Evolutionary conservation across 805 yeast genomes (phyloP), one percentile per base, ranked within the genome.

Genomic region (Ogataea methylovora): DNA sequence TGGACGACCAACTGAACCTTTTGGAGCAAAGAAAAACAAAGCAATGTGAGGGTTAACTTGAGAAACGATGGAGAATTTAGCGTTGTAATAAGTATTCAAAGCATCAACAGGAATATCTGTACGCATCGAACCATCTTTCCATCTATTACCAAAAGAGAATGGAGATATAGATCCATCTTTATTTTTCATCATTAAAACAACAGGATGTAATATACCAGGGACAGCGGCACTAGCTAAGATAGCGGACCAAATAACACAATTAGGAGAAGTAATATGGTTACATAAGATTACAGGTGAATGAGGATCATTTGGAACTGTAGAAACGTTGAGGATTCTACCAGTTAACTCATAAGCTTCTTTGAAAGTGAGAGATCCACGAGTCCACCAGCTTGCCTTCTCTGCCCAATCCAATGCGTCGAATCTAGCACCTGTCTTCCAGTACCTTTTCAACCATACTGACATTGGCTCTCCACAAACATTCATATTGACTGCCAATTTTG

Each of bases 31-130:
- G 47, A 78, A 79, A 57, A 84, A 83, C 15, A 84, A 61, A 30
- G 82, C 70, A 22, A 83, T 79, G 52, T 83, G 94, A 1, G 94
- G 92, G 52, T 84, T 83, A 7, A 83, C 90, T 58, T 83, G 94
- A 14, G 86, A 77, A 14, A 84, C 92, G 27, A 83, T 66, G 7
- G 85, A 69, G 52, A 80, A 84, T 50, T 76, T 82, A 24, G 79
- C 86, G 46, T 84, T 82, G 54, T 77, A 83, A 56, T 79, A 79
- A 8, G 81, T 73, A 58, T 82, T 82, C 40, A 83, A 62, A 0
- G 85, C 77, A 35, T 76, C 81, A 9, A 82, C 65, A 5, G 94
- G 94, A 8, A 83, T 75, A 52, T 83, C 94, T 0, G 94, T 83
- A 37, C 90, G 61, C 39, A 83, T 56, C 11, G 85, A 76, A 0